These are phyloP conservation scores for Pleodorina starrii DNA, from an alignment of 139 green algal genomes.

Conservation along the genomic window DNA sequence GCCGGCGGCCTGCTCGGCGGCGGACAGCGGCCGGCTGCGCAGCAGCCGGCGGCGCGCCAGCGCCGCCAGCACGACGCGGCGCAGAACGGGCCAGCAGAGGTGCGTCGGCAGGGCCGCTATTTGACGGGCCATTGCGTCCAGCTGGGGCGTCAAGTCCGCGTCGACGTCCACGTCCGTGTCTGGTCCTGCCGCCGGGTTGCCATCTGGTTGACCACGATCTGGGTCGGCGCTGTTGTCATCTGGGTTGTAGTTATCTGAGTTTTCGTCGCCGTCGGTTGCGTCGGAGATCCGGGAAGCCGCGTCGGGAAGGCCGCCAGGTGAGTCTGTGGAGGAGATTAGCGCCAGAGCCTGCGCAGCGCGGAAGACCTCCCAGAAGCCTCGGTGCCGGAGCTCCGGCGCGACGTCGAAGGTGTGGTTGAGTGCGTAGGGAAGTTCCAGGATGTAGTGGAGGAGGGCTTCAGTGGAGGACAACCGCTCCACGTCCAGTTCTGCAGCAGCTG, in stretches of 20 bases:
- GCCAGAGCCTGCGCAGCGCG: neutral
- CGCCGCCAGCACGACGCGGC: slow-evolving; percentile 5
- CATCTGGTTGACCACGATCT: too few species aligned
- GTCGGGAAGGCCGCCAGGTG: too few species aligned
- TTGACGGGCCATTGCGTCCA: neutral
- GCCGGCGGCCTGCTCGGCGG: neutral
- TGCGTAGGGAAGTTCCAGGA: neutral
- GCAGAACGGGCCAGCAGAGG: slow-evolving; percentile 36
- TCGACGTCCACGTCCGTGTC: too few species aligned
- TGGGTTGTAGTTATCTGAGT: too few species aligned
- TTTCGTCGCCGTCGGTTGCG: too few species aligned
- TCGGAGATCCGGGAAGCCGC: too few species aligned
- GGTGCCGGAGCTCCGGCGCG: neutral
- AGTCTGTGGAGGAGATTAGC: too few species aligned
- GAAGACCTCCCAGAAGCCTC: neutral
- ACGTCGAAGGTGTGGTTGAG: slow-evolving; percentile 8
- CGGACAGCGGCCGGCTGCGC: neutral
- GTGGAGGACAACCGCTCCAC: too few species aligned
- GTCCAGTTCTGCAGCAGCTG: too few species aligned
- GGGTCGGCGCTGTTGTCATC: too few species aligned
- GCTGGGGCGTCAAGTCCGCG: neutral
- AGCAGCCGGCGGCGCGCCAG: neutral
- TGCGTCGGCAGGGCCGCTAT: neutral
- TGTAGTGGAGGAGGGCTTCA: too few species aligned
- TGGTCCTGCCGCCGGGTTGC: too few species aligned